A percentile compares a stretch with the other conserved stretches of the same genome.
Evolutionary conservation across 1,284 basidiomycete genomes (phyloP).

Genomic region (Trichosporon ovoides): DNA sequence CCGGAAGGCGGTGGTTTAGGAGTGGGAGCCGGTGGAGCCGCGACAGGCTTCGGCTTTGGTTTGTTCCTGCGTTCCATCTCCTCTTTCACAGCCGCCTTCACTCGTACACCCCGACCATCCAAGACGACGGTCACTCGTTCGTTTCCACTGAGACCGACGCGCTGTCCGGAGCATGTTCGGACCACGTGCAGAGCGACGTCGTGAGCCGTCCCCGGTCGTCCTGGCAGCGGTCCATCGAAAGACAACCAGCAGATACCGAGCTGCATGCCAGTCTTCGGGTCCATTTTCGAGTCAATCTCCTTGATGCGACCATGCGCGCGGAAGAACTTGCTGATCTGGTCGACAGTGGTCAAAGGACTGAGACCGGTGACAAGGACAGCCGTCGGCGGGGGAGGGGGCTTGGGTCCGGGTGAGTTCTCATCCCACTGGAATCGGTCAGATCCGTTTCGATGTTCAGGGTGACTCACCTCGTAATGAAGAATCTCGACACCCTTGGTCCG

Average conservation of each 20-base stretch:
- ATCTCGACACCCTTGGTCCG: constrained; percentile 26
- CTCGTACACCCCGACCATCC: constrained; percentile 49
- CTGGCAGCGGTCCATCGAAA: constrained; percentile 50
- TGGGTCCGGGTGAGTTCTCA: constrained; percentile 63
- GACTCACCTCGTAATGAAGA: constrained; percentile 41
- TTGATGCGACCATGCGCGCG: constrained; percentile 61
- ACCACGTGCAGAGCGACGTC: constrained; percentile 46
- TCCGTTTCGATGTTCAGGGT: neutral
- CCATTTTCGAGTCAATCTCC: constrained; percentile 72
- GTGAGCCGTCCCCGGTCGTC: constrained; percentile 33
- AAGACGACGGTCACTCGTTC: constrained; percentile 47
- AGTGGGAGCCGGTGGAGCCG: neutral
- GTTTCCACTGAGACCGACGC: constrained; percentile 38
- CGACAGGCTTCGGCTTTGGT: constrained; percentile 30
- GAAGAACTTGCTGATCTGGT: constrained; percentile 66
- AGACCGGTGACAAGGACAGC: constrained; percentile 70
- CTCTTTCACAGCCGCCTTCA: constrained; percentile 49
- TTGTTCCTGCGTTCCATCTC: constrained; percentile 58
- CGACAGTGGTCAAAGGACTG: constrained; percentile 64
- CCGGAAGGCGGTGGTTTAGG: neutral
- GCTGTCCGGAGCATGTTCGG: constrained; percentile 45
- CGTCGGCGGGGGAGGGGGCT: constrained; percentile 60
- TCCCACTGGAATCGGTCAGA: constrained; percentile 60
- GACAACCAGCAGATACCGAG: constrained; percentile 77
- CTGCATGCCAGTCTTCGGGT: constrained; percentile 70